These are phyloP conservation scores for Cavenderia fasciculata DNA, from an alignment of 78 protist genomes.

Conservation along the genomic window DNA sequence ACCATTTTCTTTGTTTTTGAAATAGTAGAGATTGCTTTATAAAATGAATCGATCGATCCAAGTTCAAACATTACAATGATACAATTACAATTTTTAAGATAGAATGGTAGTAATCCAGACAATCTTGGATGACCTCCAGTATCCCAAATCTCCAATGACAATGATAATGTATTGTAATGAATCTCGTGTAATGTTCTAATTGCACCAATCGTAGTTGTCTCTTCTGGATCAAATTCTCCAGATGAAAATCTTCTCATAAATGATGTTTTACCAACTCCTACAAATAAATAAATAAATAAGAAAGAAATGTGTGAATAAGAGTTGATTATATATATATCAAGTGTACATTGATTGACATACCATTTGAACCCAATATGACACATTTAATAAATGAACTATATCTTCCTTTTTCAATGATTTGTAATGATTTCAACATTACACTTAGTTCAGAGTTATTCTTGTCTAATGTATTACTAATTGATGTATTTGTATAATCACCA, in stretches of 20 bases:
- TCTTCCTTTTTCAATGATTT: conserved; percentile 55
- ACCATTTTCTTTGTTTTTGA: conserved; percentile 1
- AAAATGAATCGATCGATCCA: neutral
- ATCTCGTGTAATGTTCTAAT: conserved; percentile 61
- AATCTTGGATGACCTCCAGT: conserved; percentile 67
- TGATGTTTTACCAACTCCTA: conserved; percentile 60
- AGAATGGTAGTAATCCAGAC: conserved; percentile 45
- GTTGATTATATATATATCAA: neutral
- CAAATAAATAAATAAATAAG: neutral
- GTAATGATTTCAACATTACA: conserved; percentile 27
- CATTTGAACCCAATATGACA: conserved; percentile 39
- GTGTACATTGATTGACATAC: neutral
- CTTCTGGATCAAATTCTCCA: conserved; percentile 33
- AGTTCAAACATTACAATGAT: conserved; percentile 62
- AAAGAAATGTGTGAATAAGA: neutral
- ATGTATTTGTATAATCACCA: conserved; percentile 12
- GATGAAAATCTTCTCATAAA: conserved; percentile 60
- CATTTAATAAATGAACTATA: conserved; percentile 30
- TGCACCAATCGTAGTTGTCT: conserved; percentile 61
- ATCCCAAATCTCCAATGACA: conserved; percentile 68
- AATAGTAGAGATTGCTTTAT: conserved; percentile 4
- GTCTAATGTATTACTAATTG: conserved; percentile 6
- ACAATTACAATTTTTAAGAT: conserved; percentile 40
- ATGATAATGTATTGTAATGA: conserved; percentile 42
- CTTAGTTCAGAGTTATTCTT: neutral